phyloP scores from a whole-genome alignment of 495 filamentous ascomycete genomes.

The Neurospora sp. region DNA sequence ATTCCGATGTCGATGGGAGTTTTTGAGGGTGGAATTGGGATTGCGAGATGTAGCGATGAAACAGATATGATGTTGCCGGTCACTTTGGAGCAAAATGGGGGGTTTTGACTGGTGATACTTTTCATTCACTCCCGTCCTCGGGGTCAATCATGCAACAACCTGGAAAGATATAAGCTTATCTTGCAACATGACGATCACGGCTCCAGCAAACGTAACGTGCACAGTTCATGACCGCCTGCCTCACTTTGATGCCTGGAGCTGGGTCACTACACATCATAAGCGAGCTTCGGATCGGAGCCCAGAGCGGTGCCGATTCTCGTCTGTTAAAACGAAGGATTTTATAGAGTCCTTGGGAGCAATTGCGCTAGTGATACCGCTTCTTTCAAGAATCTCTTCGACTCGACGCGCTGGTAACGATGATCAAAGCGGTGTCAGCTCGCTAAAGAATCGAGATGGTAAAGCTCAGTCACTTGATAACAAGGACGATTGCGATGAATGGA shows the following conservation, averaged over 20 bases:
- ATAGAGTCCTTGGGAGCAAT: not conserved
- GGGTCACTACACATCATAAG: not conserved
- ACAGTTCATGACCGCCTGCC: not conserved
- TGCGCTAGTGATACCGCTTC: not conserved
- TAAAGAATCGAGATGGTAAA: not conserved
- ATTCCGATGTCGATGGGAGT: not conserved
- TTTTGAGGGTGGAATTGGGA: not conserved
- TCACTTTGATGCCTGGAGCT: not conserved
- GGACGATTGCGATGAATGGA: not conserved
- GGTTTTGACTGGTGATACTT: not conserved
- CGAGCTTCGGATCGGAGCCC: not conserved
- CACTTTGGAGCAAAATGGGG: too few relatives aligned
- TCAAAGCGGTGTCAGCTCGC: not conserved
- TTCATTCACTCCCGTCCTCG: not conserved
- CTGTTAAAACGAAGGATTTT: not conserved
- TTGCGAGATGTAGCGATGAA: not conserved
- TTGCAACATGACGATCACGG: not conserved
- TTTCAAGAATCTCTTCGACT: not conserved
- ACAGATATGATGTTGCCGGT: not conserved
- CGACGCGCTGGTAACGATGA: not conserved
- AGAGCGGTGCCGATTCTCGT: not conserved
- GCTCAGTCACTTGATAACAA: not conserved
- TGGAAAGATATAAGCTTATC: not conserved
- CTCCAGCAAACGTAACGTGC: not conserved
- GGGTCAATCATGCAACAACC: not conserved